A percentile compares a stretch with the other conserved stretches of the same genome.
These are phyloP conservation scores for Striga hermonthica DNA, from an alignment of 305 asterid species.

Conservation along the genomic window DNA sequence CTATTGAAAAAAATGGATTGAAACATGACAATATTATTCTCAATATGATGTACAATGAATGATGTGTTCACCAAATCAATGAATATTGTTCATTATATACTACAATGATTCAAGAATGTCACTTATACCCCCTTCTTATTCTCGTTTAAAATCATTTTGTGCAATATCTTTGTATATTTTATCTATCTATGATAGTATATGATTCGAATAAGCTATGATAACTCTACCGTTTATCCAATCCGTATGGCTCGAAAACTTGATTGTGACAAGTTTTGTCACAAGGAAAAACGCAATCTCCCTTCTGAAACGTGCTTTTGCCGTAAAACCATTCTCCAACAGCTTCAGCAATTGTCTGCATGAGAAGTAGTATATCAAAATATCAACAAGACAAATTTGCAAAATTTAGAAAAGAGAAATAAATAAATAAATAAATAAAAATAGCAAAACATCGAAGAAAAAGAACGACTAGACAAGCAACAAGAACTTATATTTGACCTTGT, in stretches of 20 bases:
- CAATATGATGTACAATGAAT: conserved; percentile 1
- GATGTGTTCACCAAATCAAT: conserved; percentile 4
- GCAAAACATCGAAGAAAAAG: not conserved
- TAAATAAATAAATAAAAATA: not conserved
- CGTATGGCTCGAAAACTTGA: conserved; percentile 47
- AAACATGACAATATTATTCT: no score
- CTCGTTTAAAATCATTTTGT: not conserved
- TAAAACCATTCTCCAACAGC: conserved; percentile 86
- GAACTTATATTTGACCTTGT: conserved; percentile 42
- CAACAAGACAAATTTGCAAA: no score
- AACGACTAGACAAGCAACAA: not conserved
- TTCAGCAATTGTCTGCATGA: conserved; percentile 58
- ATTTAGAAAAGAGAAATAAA: no score
- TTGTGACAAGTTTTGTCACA: conserved; percentile 76
- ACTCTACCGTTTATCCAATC: not conserved
- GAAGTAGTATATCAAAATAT: not conserved
- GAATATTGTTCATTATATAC: not conserved
- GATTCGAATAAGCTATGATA: not conserved
- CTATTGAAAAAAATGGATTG: no score
- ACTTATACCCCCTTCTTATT: not conserved
- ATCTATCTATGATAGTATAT: not conserved
- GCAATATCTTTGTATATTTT: conserved; percentile 3
- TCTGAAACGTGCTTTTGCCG: conserved; percentile 59
- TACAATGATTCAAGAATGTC: conserved; percentile 24
- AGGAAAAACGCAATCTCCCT: conserved; percentile 76